phyloP scores from a whole-genome alignment of 495 filamentous ascomycete genomes.

The Zalerion maritima region DNA sequence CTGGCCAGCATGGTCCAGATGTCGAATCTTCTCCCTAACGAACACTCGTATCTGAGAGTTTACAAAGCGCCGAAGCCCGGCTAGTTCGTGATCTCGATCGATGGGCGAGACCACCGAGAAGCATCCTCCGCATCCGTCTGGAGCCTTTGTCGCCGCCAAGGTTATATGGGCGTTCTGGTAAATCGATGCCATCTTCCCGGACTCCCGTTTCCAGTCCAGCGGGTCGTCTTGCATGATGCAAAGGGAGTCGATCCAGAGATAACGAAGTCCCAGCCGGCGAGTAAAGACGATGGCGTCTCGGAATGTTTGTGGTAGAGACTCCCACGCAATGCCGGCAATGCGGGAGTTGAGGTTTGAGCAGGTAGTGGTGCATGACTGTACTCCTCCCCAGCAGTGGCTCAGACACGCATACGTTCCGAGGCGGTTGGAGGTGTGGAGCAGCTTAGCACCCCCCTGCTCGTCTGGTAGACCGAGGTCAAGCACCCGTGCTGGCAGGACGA shows the following conservation, averaged over 20 bases:
- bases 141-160: conserved; percentile 13
- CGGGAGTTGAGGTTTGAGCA: not conserved
- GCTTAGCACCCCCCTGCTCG: no score
- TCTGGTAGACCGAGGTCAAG: no score
- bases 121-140: conserved; percentile 8
- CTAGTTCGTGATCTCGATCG: no score
- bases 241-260: conserved; percentile 32
- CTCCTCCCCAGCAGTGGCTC: conserved; percentile 3
- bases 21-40: no score
- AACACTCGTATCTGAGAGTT: no score
- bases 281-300: conserved; percentile 15
- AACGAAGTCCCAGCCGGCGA: conserved; percentile 16
- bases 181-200: conserved; percentile 21
- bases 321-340: no score
- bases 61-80: no score
- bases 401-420: conserved; percentile 4
- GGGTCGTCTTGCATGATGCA: conserved; percentile 29
- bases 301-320: conserved; percentile 10
- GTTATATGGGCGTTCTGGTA: conserved; percentile 23
- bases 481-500: no score
- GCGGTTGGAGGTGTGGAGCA: no score
- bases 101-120: no score
- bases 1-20: no score
- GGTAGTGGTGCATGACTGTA: not conserved
- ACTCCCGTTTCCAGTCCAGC: conserved; percentile 25